A percentile compares a stretch with the other conserved stretches of the same genome.
These are phyloP conservation scores for Umbelopsis sp. DNA, from an alignment of 192 early-diverging fungal genomes.

Conservation along the genomic window DNA sequence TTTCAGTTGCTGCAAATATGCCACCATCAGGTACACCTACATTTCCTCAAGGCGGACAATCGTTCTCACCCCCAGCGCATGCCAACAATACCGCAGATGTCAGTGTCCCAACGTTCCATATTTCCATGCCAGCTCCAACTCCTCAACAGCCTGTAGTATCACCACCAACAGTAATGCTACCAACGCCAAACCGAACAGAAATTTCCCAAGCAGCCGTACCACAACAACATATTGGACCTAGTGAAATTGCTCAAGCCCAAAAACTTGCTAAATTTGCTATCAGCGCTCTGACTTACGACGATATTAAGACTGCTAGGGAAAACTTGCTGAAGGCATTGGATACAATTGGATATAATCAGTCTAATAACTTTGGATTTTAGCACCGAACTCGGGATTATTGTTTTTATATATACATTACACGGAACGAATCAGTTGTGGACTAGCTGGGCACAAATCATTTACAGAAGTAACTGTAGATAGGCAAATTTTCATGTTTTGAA, in stretches of 20 bases:
- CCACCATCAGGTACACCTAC: background rate
- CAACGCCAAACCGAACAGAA: constrained; percentile 21
- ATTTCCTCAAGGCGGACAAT: background rate
- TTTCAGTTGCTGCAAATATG: background rate
- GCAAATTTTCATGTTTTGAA: background rate
- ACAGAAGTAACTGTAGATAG: background rate
- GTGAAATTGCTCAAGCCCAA: constrained; percentile 67
- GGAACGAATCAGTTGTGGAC: background rate
- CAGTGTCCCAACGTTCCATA: background rate
- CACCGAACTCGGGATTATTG: background rate
- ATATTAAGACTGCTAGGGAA: constrained; percentile 82
- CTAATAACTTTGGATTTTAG: constrained; percentile 36
- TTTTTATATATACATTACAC: constrained; percentile 10
- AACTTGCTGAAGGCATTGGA: constrained; percentile 72
- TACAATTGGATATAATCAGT: constrained; percentile 28
- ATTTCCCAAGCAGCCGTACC: constrained; percentile 8
- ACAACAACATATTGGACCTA: constrained; percentile 45
- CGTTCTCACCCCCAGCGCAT: background rate
- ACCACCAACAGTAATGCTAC: constrained; percentile 15
- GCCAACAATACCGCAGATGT: background rate
- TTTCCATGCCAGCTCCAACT: background rate
- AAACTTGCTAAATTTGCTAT: constrained; percentile 92
- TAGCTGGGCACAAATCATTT: background rate
- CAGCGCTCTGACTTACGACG: constrained; percentile 94
- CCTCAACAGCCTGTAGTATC: background rate